Base-by-base conservation (phyloP, 768 basidiomycete species). In the Boletus fagicola region DNA sequence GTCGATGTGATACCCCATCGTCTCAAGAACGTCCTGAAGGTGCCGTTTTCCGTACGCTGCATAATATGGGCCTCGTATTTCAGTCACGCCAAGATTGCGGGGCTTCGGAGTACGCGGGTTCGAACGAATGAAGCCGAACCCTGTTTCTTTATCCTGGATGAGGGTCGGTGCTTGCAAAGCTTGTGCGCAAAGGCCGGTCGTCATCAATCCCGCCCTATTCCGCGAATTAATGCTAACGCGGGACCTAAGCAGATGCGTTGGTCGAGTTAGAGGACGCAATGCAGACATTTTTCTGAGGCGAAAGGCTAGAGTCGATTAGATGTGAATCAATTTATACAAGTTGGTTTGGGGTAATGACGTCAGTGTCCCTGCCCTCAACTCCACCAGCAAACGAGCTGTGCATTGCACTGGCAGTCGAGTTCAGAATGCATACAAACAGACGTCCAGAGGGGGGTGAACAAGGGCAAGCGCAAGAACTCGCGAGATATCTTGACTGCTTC, bases 1-100 rank as follows among this genome's bases (percentile, higher is more conserved):
- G 54, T 80, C 79, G 24, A 77, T 75, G 58, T 72, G 76, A 45
- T 73, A 70, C 8, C 76, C 73, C 75, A 77, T 76, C 54, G 77
- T 74, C 48, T 67, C 66, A 4, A 78, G 71, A 2, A 77, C 60
- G 46, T 79, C 76, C 40, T 77, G 68, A 18, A 78, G 67, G 58
- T 78, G 76, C 3, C 74, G 75, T 54, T 70, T 65, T 13, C 75
- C 76, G 26, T 77, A 76, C 0, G 74, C 72, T n/a, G 72, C 64
- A 53, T 78, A 78, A 58, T 78, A 80, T 1, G 77, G 76, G 12
- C 78, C 77, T 15, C 78, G 71, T 49, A 79, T 80, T 62, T 80
- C 76, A 4, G 77, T 76, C 30, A 77, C 56, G 6, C 78, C 74
- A n/a, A 65, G 67, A 31, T 62, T 61, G 28, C 76, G 74, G 9